A percentile compares a stretch with the other conserved stretches of the same genome.
Conservation (phyloP, 768 basidiomycete genomes). For the Gloeostereum incarnatum region DNA sequence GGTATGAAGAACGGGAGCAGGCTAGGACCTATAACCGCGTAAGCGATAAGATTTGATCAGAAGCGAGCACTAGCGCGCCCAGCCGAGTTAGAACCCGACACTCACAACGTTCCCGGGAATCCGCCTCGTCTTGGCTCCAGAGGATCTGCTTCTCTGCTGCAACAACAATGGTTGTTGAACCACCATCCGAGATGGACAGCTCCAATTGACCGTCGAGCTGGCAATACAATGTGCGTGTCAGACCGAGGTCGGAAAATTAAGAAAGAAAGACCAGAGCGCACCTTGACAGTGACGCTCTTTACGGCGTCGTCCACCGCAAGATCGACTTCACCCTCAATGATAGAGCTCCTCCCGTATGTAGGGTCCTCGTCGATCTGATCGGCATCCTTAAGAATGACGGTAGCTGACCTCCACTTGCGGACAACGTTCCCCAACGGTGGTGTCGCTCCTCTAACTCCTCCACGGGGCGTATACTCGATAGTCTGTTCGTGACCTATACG, state of each 20-base stretch:
- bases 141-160: constrained; percentile 19
- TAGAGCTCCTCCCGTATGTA: constrained; percentile 24
- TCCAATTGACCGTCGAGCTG: constrained; percentile 27
- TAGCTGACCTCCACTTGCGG: constrained; percentile 23
- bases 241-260: not conserved
- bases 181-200: constrained; percentile 25
- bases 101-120: too few species aligned
- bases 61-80: too few species aligned
- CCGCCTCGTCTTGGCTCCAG: constrained; percentile 18
- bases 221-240: not conserved
- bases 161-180: constrained; percentile 17
- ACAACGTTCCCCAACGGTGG: constrained; percentile 17
- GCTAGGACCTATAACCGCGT: constrained; percentile 25
- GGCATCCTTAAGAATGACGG: constrained; percentile 27
- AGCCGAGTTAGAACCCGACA: too few species aligned
- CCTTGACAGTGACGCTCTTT: constrained; percentile 25
- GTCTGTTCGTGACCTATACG: constrained; percentile 21
- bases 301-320: constrained; percentile 20
- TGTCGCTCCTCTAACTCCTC: constrained; percentile 8
- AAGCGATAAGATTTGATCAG: too few species aligned
- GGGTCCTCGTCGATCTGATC: constrained; percentile 19
- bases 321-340: constrained; percentile 25
- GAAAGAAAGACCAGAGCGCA: constrained; percentile 11
- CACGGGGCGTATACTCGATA: constrained; percentile 27
- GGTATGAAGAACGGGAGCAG: constrained; percentile 25